Evolutionary conservation across 371 early-diverging fungal genomes (phyloP).

Genomic region (Dichotomocladium elegans): DNA sequence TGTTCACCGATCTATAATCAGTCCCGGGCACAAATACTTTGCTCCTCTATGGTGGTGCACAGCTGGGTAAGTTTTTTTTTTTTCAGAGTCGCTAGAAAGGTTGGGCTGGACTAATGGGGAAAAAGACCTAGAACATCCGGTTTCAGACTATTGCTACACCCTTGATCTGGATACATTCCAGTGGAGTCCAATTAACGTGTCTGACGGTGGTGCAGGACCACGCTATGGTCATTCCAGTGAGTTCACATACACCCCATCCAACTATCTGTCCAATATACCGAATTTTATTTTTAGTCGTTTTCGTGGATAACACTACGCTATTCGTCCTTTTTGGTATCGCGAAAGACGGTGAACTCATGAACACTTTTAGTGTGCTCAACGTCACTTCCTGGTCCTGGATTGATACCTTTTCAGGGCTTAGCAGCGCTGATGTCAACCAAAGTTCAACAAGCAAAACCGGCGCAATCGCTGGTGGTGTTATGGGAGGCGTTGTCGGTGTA

Average conservation of each 20-base stretch:
- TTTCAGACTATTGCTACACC: slow-evolving; percentile 5
- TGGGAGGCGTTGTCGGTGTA: no score
- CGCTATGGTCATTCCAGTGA: slow-evolving; percentile 8
- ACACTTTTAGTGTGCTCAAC: slow-evolving; percentile 1
- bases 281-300: not conserved
- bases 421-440: no score
- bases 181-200: slow-evolving; percentile 4
- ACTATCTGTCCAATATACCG: not conserved
- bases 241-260: not conserved
- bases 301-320: not conserved
- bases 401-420: not conserved
- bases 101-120: no score
- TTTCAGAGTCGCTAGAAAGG: not conserved
- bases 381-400: slow-evolving; percentile 3
- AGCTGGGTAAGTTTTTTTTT: slow-evolving; percentile 4
- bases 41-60: not conserved
- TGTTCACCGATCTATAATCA: no score
- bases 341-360: not conserved
- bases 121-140: no score
- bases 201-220: slow-evolving; percentile 8
- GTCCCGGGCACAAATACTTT: not conserved
- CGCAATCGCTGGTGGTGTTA: no score
- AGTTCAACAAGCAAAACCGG: no score
- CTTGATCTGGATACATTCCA: slow-evolving; percentile 6
- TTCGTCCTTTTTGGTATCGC: slow-evolving; percentile 9